Conservation (phyloP, 768 basidiomycete species). For the Sporobolomyces roseus region DNA sequence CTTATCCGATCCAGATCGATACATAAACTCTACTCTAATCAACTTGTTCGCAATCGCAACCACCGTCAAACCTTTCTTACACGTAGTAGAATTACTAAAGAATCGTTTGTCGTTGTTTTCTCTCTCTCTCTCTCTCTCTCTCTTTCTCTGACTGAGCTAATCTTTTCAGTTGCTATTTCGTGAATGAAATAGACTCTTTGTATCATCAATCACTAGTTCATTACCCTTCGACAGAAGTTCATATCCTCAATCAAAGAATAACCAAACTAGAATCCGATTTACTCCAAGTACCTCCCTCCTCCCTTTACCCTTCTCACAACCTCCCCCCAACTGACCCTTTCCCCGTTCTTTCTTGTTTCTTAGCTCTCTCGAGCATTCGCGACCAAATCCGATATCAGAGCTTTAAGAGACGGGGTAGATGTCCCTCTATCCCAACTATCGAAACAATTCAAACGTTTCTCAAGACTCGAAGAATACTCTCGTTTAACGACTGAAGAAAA, state of each 20-base stretch:
- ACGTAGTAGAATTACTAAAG: slow-evolving; percentile 41
- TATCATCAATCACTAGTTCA: slow-evolving; percentile 43
- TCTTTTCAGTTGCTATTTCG: background rate
- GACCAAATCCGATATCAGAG: slow-evolving; percentile 36
- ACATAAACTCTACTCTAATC: slow-evolving; percentile 45
- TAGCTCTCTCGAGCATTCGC: slow-evolving; percentile 25
- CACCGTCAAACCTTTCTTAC: slow-evolving; percentile 43
- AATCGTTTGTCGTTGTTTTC: slow-evolving; percentile 36
- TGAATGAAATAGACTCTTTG: slow-evolving; percentile 21
- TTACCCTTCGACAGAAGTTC: slow-evolving; percentile 41
- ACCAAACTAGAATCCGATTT: slow-evolving; percentile 41
- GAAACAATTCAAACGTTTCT: slow-evolving; percentile 32
- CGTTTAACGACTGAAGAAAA: slow-evolving; percentile 37
- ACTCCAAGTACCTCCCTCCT: background rate
- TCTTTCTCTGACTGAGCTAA: no score
- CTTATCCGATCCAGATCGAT: slow-evolving; percentile 44
- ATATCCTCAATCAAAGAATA: slow-evolving; percentile 35
- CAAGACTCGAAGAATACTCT: slow-evolving; percentile 37
- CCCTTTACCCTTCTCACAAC: background rate
- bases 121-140: background rate
- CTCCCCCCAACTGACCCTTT: background rate
- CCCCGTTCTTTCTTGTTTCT: no score
- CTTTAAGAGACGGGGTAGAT: slow-evolving; percentile 40
- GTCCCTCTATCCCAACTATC: slow-evolving; percentile 37
- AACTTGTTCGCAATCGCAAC: slow-evolving; percentile 44